Base-by-base conservation (phyloP, 257 asterid species). In the Gynochthodes officinalis region DNA sequence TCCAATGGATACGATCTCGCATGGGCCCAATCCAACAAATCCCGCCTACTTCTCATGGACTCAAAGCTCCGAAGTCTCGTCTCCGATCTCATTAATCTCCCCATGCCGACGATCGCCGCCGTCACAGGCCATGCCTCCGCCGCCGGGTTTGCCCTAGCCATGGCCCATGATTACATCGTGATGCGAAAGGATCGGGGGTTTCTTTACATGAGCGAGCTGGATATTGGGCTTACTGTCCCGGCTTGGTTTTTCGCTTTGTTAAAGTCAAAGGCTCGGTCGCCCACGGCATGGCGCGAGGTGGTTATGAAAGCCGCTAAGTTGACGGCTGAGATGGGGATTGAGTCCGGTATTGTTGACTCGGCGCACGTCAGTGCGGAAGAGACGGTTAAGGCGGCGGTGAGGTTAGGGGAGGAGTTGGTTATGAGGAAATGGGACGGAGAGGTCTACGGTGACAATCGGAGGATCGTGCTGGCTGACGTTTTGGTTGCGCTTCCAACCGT, bases 91-190 rank as follows among this genome's bases (percentile, higher is more conserved):
- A 73, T 88, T 78, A 68, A 82, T 57, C 76, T 88, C 66, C 95
- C 96, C 30, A 90, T 90, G 91, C 96, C 96, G 3, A 90, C 95
- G 0, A 85, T 90, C 73, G 96, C 93, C 30, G 96, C 91, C 63
- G 86, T 90, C 25, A 86, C 84, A 21, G 93, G 93, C 21, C 87
- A 85, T 76, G 91, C 96, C 59, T 70, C 90, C 21, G 93, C 89
- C 30, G 84, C 81, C 28, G 96, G 93, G 1, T 77, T 88, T 72
- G 48, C 76, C 43, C 75, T 88, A 12, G 95, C 89, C n/a, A 77
- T 88, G 5, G 72, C 83, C 73, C 95, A 90, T 43, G 96, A 90
- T 71, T 86, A 86, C 76, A 11, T 88, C 57, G 32, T 85, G 21
- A 90, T 90, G 96, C 81, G 89, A 15, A 76, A 75, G 44, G 91